Base-by-base conservation (phyloP, 1,284 basidiomycete genomes). In the Melanopsichium pennsylvanicum region DNA sequence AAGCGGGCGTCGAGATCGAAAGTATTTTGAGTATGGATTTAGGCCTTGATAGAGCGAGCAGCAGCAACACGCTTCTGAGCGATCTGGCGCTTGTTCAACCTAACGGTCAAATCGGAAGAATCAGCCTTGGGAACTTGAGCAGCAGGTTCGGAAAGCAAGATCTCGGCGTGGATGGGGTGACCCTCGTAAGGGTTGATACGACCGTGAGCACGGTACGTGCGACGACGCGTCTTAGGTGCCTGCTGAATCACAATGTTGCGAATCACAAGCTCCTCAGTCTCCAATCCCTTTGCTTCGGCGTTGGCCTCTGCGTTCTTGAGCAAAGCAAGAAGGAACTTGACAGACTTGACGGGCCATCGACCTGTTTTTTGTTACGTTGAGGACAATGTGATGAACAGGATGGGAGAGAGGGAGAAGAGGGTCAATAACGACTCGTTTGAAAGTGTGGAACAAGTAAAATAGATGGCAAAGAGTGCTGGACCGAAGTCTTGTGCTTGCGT, bases 321-420 rank as follows among this genome's bases (percentile, higher is more conserved):
- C 58, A 99, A 88, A 74, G 91, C 89, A 72, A 90, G 87, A 82
- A 99, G 89, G 87, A 94, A 97, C 84, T 90, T 90, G 84, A 97
- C 89, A 62, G 95, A 97, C 86, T 99, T 98, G 86, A 93, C 93
- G 83, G 96, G 96, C 96, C 96, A 98, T 83, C 96, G 96, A 89
- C 96, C 82, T 81, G 44, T 12, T 40, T 2, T n/a, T n/a, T n/a
- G n/a, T n/a, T n/a, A n/a, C n/a, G n/a, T n/a, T n/a, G n/a, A n/a
- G n/a, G n/a, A n/a, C n/a, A n/a, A n/a, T n/a, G n/a, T n/a, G n/a
- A 38, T 8, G 22, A 9, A 12, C 27, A 16, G 10, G 18, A 12
- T 25, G 19, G 11, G 39, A 32, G 32, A 9, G 19, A 19, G 26
- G 16, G 34, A 25, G 16, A 13, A 41, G 35, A 29, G 13, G 22